Percentiles rank a stretch among this genome's conserved stretches.
Conservation (phyloP, 192 early-diverging fungal species). For the Coemansia sp. region DNA sequence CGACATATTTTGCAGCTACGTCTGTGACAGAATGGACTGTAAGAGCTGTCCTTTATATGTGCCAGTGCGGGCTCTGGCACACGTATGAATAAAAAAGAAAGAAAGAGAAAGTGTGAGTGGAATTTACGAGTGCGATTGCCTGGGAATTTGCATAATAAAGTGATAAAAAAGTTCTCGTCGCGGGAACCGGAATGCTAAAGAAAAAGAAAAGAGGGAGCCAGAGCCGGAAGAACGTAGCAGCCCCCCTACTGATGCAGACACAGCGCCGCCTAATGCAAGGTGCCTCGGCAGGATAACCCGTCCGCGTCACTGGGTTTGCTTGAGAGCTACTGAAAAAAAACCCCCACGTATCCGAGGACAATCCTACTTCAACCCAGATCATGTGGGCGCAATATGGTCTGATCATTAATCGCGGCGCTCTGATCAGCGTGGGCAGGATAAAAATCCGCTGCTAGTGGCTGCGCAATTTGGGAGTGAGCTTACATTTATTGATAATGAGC, state of each 20-base stretch:
- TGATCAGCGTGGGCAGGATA: not conserved
- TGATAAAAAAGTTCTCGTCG: not conserved
- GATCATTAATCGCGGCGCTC: not conserved
- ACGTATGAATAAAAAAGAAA: not conserved
- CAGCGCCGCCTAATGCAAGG: not conserved
- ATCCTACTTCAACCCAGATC: not conserved
- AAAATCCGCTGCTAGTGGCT: not conserved
- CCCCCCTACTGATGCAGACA: not conserved
- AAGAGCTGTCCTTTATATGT: not conserved
- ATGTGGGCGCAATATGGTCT: not conserved
- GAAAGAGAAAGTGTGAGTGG: not conserved
- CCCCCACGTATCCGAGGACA: no score
- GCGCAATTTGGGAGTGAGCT: constrained; percentile 9
- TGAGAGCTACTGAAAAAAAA: not conserved
- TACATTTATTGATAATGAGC: no score
- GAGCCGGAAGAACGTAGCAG: not conserved
- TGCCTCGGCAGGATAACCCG: not conserved
- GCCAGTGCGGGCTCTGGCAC: not conserved
- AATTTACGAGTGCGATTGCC: not conserved
- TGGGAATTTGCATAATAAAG: not conserved
- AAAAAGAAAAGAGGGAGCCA: not conserved
- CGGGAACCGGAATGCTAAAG: not conserved
- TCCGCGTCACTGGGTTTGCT: not conserved
- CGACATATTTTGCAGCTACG: not conserved
- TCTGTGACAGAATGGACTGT: not conserved